Percentiles rank a stretch among this genome's conserved stretches.
Conservation (phyloP, 2,329 filamentous ascomycete genomes). For the Penicillium sp. region DNA sequence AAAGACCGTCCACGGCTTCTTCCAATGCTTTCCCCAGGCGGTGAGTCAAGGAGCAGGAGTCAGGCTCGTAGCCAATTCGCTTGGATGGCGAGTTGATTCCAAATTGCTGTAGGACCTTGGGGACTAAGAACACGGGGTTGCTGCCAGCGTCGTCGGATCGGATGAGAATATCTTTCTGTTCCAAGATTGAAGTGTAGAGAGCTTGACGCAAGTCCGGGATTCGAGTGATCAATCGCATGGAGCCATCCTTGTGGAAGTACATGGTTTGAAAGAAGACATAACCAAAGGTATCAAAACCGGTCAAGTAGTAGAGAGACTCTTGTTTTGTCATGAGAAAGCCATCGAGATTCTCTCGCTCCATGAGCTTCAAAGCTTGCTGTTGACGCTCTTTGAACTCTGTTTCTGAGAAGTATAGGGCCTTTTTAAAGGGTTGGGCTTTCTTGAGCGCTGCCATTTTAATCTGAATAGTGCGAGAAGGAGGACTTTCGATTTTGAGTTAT, state of each 20-base stretch:
- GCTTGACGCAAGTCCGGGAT: constrained; percentile 41
- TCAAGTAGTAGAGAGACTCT: constrained; percentile 40
- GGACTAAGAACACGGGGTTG: constrained; percentile 41
- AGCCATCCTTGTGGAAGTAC: constrained; percentile 45
- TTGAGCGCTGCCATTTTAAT: constrained; percentile 13
- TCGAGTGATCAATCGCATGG: constrained; percentile 40
- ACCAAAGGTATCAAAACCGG: constrained; percentile 45
- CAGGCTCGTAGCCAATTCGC: constrained; percentile 42
- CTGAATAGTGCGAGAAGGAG: neutral
- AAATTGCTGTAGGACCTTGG: constrained; percentile 37
- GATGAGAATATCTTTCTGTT: constrained; percentile 39
- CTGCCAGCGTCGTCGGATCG: constrained; percentile 38
- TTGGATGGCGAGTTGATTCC: constrained; percentile 38
- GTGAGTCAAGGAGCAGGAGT: constrained; percentile 47
- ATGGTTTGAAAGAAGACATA: constrained; percentile 48
- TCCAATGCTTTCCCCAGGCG: constrained; percentile 40
- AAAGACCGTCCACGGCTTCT: constrained; percentile 40
- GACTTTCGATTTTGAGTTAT: neutral
- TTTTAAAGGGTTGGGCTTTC: constrained; percentile 37
- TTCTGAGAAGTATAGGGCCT: constrained; percentile 38
- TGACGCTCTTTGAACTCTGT: constrained; percentile 35
- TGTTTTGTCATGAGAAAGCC: constrained; percentile 46
- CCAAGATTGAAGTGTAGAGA: constrained; percentile 41
- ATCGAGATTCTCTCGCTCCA: constrained; percentile 43
- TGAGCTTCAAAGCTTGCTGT: constrained; percentile 34